phyloP scores from a whole-genome alignment of 768 basidiomycete genomes.

The Butyriboletus loyo region DNA sequence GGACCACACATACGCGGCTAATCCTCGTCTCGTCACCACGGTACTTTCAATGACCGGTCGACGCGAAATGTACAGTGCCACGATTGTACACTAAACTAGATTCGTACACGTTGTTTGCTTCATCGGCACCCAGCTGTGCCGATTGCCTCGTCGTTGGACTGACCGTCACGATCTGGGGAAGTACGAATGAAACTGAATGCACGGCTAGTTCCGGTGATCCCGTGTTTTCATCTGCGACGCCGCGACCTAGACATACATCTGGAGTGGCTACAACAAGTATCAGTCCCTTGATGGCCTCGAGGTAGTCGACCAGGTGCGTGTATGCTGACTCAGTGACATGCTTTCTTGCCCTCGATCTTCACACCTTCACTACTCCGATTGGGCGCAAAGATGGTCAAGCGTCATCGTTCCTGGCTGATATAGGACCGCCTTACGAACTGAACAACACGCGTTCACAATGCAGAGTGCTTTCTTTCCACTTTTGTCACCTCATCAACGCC shows the following conservation, averaged over 20 bases:
- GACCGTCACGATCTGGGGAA: too few species aligned
- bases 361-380: not conserved
- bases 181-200: not conserved
- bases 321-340: not conserved
- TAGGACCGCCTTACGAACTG: not conserved
- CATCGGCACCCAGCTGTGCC: not conserved
- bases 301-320: conserved; percentile 1
- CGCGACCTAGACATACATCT: not conserved
- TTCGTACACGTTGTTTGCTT: too few species aligned
- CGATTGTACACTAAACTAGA: too few species aligned
- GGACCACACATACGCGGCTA: not conserved
- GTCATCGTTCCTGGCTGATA: not conserved
- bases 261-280: not conserved
- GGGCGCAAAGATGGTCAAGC: not conserved
- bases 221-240: too few species aligned
- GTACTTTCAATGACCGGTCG: not conserved
- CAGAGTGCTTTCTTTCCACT: conserved; percentile 2
- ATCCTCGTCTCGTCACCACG: too few species aligned
- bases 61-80: too few species aligned
- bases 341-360: not conserved
- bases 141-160: conserved; percentile 1
- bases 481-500: conserved; percentile 7
- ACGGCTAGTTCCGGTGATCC: not conserved
- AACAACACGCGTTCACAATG: conserved; percentile 2
- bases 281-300: conserved; percentile 13